Evolutionary conservation across 2,329 filamentous ascomycete species (phyloP).

Genomic region (Alternaria ethzedia): DNA sequence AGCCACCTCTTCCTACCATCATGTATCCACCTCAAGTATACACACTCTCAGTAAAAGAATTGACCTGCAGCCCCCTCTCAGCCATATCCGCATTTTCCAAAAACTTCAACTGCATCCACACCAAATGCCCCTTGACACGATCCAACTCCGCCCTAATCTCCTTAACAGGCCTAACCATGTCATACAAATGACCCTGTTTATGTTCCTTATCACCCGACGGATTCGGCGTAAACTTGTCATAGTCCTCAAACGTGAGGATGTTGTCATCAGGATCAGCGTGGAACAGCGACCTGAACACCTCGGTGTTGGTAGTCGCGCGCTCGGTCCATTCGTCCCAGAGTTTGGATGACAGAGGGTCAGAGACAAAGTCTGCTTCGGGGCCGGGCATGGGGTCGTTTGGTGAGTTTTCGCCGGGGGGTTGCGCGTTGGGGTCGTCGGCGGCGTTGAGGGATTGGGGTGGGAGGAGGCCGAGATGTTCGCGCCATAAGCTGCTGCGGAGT

Average conservation of each 20-base stretch:
- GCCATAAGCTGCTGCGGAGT: slow-evolving; percentile 82
- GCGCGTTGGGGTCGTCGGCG: slow-evolving; percentile 73
- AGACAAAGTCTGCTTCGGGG: slow-evolving; percentile 66
- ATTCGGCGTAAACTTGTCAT: slow-evolving; percentile 72
- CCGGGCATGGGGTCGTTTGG: slow-evolving; percentile 78
- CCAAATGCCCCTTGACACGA: slow-evolving; percentile 83
- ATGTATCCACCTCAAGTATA: slow-evolving; percentile 60
- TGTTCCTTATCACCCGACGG: slow-evolving; percentile 63
- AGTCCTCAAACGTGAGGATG: slow-evolving; percentile 89
- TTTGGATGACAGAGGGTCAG: slow-evolving; percentile 64
- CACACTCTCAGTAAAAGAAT: slow-evolving; percentile 84
- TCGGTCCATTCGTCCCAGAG: slow-evolving; percentile 71
- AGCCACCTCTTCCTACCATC: not conserved
- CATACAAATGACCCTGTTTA: slow-evolving; percentile 86
- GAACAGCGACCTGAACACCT: slow-evolving; percentile 79
- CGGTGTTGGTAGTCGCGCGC: slow-evolving; percentile 73
- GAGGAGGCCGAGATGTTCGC: slow-evolving; percentile 86
- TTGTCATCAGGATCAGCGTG: slow-evolving; percentile 89
- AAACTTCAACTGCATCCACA: slow-evolving; percentile 95
- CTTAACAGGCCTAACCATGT: slow-evolving; percentile 67
- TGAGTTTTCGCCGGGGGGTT: slow-evolving; percentile 70
- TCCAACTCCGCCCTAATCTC: slow-evolving; percentile 79
- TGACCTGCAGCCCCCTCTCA: slow-evolving; percentile 84
- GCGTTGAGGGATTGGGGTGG: slow-evolving; percentile 74
- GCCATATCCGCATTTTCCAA: slow-evolving; percentile 86